phyloP scores from a whole-genome alignment of 2,329 filamentous ascomycete genomes.

The Neofusicoccum laricinum region DNA sequence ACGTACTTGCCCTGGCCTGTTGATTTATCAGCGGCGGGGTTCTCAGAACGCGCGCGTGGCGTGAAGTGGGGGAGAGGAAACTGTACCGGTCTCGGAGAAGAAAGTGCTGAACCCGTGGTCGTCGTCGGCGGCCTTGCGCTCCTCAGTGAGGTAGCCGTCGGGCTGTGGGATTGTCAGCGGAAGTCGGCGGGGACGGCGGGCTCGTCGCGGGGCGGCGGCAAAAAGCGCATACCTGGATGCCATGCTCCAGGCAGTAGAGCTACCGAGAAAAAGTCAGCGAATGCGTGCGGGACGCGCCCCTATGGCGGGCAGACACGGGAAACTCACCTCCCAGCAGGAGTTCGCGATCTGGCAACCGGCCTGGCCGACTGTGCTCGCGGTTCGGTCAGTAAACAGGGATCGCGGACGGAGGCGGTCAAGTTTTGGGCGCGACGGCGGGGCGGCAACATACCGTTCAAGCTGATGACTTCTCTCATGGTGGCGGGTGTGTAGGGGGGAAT shows the following conservation, averaged over 20 bases:
- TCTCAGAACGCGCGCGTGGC: background rate
- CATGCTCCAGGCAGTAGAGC: slow-evolving; percentile 99
- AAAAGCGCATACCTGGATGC: slow-evolving; percentile 77
- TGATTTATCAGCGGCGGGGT: slow-evolving; percentile 11
- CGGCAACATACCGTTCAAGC: slow-evolving; percentile 82
- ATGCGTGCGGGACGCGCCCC: background rate
- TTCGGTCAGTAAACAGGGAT: slow-evolving; percentile 50
- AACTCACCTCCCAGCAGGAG: slow-evolving; percentile 99
- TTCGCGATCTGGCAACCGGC: slow-evolving; percentile 99
- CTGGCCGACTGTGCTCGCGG: slow-evolving; percentile 80
- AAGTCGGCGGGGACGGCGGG: slow-evolving; percentile 7
- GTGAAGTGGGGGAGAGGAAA: background rate
- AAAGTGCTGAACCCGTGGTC: slow-evolving; percentile 96
- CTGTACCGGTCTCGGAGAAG: slow-evolving; percentile 66
- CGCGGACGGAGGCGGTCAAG: slow-evolving; percentile 31
- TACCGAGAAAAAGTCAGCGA: slow-evolving; percentile 37
- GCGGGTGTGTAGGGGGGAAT: background rate
- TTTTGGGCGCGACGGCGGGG: slow-evolving; percentile 39
- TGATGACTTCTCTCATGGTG: slow-evolving; percentile 96
- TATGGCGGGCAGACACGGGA: background rate
- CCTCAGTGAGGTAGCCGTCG: slow-evolving; percentile 97
- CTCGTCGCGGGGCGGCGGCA: slow-evolving; percentile 3
- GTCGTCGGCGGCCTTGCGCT: slow-evolving; percentile 88
- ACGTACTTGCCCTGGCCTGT: slow-evolving; percentile 61
- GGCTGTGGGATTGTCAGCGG: slow-evolving; percentile 59